Percentiles rank a stretch among this genome's conserved stretches.
Conservation (phyloP, 2,329 filamentous ascomycete species). For the Trichoderma guizhouense region DNA sequence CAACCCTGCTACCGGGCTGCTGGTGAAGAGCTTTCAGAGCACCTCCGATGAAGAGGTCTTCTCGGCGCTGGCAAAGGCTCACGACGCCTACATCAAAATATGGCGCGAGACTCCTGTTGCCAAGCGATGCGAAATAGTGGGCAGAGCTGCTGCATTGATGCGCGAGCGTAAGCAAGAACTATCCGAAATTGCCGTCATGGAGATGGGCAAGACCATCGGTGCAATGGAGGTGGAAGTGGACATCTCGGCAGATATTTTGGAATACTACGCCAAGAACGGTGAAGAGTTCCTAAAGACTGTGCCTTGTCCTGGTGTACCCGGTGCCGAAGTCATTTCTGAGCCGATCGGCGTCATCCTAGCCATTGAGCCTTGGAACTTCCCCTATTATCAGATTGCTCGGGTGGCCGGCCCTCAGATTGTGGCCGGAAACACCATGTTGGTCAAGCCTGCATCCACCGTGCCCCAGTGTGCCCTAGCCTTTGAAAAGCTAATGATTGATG, state of each 20-base stretch:
- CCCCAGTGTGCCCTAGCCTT: constrained; percentile 63
- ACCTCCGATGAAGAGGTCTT: too few species aligned
- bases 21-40: too few species aligned
- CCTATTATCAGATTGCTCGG: constrained; percentile 70
- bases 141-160: background rate
- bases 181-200: background rate
- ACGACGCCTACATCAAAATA: too few species aligned
- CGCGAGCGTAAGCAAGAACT: background rate
- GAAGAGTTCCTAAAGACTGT: constrained; percentile 2
- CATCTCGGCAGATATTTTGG: background rate
- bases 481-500: constrained; percentile 62
- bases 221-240: background rate
- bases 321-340: background rate
- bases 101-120: too few species aligned
- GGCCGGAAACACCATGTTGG: constrained; percentile 63
- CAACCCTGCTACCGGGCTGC: too few species aligned
- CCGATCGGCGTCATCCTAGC: constrained; percentile 8
- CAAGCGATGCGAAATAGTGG: too few species aligned
- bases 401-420: constrained; percentile 69
- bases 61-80: too few species aligned
- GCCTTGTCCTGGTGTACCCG: background rate
- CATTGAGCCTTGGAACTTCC: constrained; percentile 82
- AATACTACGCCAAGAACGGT: constrained; percentile 1
- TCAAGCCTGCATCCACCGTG: constrained; percentile 69
- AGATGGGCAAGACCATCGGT: constrained; percentile 4